These are phyloP conservation scores for Quillaja saponaria DNA, from an alignment of 306 rosid genomes.

Conservation along the genomic window DNA sequence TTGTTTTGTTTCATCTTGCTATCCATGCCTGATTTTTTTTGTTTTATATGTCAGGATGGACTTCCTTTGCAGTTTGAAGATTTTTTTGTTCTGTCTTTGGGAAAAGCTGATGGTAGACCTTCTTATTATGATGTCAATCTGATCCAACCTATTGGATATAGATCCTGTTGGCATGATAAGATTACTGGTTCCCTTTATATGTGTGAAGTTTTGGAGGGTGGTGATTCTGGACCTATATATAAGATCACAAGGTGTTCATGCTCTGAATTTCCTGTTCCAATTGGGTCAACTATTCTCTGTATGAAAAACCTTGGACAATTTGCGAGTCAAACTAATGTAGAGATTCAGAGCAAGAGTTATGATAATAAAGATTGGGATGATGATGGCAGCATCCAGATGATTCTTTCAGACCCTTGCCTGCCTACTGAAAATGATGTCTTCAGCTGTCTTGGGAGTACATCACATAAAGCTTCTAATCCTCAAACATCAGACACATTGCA, in stretches of 20 bases:
- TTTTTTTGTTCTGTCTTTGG: constrained; percentile 81
- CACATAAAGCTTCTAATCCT: constrained; percentile 38
- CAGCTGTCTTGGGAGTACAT: constrained; percentile 54
- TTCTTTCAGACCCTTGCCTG: constrained; percentile 62
- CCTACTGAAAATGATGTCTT: constrained; percentile 73
- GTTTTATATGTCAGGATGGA: constrained; percentile 63
- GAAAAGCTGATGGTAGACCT: constrained; percentile 77
- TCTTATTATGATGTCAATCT: constrained; percentile 64
- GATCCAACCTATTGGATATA: constrained; percentile 78
- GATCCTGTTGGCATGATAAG: constrained; percentile 91
- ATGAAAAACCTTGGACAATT: constrained; percentile 38
- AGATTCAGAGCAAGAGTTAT: constrained; percentile 37
- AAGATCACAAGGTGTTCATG: constrained; percentile 76
- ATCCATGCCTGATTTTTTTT: constrained; percentile 38
- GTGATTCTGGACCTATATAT: constrained; percentile 87
- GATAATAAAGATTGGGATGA: constrained; percentile 39
- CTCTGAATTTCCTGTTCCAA: constrained; percentile 58
- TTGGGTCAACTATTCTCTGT: constrained; percentile 62
- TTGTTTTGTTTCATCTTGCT: constrained; percentile 20
- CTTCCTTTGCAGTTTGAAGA: constrained; percentile 91
- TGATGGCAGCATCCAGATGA: constrained; percentile 59
- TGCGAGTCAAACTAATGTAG: constrained; percentile 47
- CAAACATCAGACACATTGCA: constrained; percentile 34
- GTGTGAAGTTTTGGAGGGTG: constrained; percentile 82
- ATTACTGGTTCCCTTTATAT: constrained; percentile 83